Evolutionary conservation across 805 yeast species (phyloP).

Genomic region (Candida dendrica): DNA sequence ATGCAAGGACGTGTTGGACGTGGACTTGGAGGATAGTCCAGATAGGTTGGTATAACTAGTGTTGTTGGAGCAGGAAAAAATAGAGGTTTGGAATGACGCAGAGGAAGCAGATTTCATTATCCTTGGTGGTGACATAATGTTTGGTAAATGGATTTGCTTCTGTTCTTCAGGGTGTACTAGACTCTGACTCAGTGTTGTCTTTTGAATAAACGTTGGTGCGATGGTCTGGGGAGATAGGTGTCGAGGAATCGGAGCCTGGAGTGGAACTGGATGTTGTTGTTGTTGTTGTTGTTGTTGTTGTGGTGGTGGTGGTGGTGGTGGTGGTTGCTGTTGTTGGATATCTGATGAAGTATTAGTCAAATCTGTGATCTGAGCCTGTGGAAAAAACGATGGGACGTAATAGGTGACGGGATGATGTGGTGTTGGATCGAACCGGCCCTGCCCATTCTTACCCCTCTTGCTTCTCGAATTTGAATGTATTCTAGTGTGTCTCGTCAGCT

Average conservation of each 20-base stretch:
- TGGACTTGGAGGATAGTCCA: conserved; percentile 20
- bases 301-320: conserved; percentile 4
- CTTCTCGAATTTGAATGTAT: conserved; percentile 62
- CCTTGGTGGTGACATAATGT: conserved; percentile 23
- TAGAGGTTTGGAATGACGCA: conserved; percentile 17
- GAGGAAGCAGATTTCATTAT: conserved; percentile 18
- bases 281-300: conserved; percentile 1
- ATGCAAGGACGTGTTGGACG: conserved; percentile 19
- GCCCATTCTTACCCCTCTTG: conserved; percentile 28
- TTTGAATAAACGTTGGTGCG: conserved; percentile 3
- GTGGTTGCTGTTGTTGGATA: conserved; percentile 1
- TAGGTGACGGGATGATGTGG: conserved; percentile 20
- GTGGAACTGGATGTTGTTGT: conserved; percentile 4
- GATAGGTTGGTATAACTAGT: conserved; percentile 19
- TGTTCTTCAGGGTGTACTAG: neutral
- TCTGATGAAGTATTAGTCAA: too few relatives aligned
- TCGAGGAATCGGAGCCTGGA: neutral
- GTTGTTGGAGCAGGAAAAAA: conserved; percentile 16
- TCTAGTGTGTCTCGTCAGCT: conserved; percentile 76
- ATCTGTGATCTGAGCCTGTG: neutral
- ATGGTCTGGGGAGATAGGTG: neutral
- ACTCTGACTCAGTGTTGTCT: neutral
- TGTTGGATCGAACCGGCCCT: conserved; percentile 1
- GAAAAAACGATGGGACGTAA: conserved; percentile 14
- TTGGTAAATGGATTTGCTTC: conserved; percentile 13